Evolutionary conservation across 2,329 filamentous ascomycete genomes (phyloP).

Genomic region (Exophiala sp.): DNA sequence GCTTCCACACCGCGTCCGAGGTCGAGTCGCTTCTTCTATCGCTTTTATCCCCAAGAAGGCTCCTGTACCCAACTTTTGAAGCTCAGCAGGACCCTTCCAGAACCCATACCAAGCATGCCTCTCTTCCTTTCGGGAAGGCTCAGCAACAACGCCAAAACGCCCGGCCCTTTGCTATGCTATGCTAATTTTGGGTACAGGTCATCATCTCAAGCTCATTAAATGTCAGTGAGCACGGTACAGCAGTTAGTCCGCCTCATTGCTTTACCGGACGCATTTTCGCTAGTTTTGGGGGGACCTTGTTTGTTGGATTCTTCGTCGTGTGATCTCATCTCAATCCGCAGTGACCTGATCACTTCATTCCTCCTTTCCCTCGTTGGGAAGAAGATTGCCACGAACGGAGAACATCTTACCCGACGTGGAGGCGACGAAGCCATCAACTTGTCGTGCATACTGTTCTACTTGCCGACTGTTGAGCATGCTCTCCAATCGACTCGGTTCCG

Average conservation of each 20-base stretch:
- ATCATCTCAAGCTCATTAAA: background rate
- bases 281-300: background rate
- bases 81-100: background rate
- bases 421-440: constrained; percentile 93
- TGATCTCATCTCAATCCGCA: background rate
- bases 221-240: background rate
- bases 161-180: background rate
- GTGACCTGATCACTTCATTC: constrained; percentile 4
- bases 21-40: background rate
- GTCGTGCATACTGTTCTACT: constrained; percentile 95
- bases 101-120: background rate
- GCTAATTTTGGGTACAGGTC: constrained; percentile 1
- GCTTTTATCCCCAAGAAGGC: background rate
- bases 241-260: background rate
- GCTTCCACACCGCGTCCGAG: no score
- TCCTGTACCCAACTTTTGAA: background rate
- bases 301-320: background rate
- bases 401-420: constrained; percentile 96
- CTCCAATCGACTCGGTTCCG: constrained; percentile 87
- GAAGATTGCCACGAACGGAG: constrained; percentile 68
- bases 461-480: constrained; percentile 92
- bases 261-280: background rate
- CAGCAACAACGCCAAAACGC: constrained; percentile 1
- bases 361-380: constrained; percentile 45
- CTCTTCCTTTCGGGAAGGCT: background rate